These are phyloP conservation scores for Septoria linicola DNA, from an alignment of 2,329 filamentous ascomycete species.

Conservation along the genomic window DNA sequence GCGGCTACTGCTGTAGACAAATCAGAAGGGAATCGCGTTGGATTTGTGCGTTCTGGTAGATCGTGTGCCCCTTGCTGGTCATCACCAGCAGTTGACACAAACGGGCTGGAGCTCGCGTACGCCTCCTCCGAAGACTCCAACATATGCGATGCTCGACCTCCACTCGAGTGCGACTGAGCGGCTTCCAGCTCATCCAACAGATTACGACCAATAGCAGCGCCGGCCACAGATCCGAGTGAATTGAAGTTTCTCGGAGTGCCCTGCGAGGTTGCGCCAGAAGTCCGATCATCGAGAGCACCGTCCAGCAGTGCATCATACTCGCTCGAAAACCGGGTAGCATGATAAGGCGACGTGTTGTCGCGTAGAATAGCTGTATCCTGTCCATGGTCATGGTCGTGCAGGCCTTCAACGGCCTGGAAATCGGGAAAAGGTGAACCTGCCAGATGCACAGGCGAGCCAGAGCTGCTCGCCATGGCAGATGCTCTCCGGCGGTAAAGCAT, in stretches of 20 bases:
- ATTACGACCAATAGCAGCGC: constrained; percentile 30
- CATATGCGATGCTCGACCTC: not conserved
- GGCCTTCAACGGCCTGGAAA: constrained; percentile 2
- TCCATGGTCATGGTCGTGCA: not conserved
- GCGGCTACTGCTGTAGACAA: constrained; percentile 15
- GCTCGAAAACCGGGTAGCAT: not conserved
- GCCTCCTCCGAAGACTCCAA: constrained; percentile 2
- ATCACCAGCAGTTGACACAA: constrained; percentile 9
- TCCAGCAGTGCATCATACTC: constrained; percentile 13
- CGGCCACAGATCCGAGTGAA: constrained; percentile 28
- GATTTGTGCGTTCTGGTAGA: not conserved
- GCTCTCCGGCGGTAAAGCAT: not conserved
- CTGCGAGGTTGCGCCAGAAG: not conserved
- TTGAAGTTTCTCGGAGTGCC: constrained; percentile 26
- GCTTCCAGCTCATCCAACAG: constrained; percentile 38
- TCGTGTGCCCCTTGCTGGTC: not conserved
- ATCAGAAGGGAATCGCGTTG: constrained; percentile 10
- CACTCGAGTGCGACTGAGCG: constrained; percentile 18
- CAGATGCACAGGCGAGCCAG: constrained; percentile 6
- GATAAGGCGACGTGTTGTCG: not conserved
- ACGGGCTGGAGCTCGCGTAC: constrained; percentile 15
- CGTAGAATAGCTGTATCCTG: not conserved
- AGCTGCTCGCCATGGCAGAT: constrained; percentile 3
- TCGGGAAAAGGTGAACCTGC: constrained; percentile 11
- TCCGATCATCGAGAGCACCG: constrained; percentile 3